These are phyloP conservation scores for Chlorophyllum brunneum DNA, from an alignment of 768 basidiomycete species.

Conservation along the genomic window DNA sequence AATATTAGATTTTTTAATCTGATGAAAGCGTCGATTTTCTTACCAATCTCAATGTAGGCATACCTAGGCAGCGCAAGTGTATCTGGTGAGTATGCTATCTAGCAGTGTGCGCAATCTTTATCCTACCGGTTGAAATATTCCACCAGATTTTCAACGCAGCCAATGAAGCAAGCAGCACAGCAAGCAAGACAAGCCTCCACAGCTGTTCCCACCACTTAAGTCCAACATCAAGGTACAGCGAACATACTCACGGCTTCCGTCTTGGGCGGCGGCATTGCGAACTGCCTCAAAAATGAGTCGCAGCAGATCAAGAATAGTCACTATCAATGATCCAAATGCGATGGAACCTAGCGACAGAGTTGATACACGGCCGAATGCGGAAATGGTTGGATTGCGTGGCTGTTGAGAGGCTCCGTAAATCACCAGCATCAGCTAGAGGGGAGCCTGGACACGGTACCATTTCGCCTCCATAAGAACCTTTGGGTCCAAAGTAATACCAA, in stretches of 20 bases:
- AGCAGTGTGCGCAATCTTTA: background rate
- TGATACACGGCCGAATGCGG: constrained; percentile 70
- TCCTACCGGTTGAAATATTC: constrained; percentile 75
- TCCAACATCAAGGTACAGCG: background rate
- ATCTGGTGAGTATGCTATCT: background rate
- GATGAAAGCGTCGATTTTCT: constrained; percentile 9
- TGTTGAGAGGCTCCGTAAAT: constrained; percentile 19
- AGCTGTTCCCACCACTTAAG: constrained; percentile 34
- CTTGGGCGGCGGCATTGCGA: constrained; percentile 54
- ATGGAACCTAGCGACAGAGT: constrained; percentile 81
- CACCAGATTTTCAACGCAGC: constrained; percentile 63
- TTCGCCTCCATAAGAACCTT: constrained; percentile 42
- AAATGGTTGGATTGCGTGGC: constrained; percentile 68
- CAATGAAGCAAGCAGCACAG: constrained; percentile 75
- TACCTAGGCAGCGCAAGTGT: constrained; percentile 39
- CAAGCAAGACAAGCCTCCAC: constrained; percentile 72
- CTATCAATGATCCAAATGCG: constrained; percentile 81
- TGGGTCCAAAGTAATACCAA: constrained; percentile 86
- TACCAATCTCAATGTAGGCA: constrained; percentile 80
- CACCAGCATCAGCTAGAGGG: background rate
- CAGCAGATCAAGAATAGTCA: constrained; percentile 72
- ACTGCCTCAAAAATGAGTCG: constrained; percentile 55
- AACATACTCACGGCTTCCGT: constrained; percentile 57
- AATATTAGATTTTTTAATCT: background rate
- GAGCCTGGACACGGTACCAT: constrained; percentile 41